These are phyloP conservation scores for Eucalyptus viminalis DNA, from an alignment of 345 rosid species.

Conservation along the genomic window DNA sequence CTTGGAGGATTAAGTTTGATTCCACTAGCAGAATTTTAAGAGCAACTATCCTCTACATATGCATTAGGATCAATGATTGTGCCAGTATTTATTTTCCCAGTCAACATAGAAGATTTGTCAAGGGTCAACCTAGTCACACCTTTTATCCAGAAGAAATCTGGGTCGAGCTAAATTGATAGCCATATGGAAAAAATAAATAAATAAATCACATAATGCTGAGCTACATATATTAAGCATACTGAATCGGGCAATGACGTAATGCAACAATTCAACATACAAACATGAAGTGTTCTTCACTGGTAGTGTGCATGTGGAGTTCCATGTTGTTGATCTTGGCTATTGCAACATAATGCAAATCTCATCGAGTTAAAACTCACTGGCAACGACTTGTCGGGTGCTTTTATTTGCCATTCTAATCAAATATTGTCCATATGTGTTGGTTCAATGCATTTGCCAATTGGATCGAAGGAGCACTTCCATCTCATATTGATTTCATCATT, in stretches of 20 bases:
- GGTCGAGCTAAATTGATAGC: background rate
- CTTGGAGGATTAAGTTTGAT: no score
- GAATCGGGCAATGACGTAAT: background rate
- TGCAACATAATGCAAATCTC: background rate
- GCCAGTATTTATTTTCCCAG: rapidly evolving
- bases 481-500: background rate
- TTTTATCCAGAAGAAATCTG: background rate
- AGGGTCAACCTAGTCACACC: background rate
- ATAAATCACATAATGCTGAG: background rate
- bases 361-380: background rate
- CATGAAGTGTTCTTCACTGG: background rate
- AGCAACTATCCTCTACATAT: rapidly evolving
- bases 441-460: background rate
- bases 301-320: background rate
- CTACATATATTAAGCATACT: background rate
- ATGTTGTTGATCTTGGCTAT: background rate
- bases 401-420: background rate
- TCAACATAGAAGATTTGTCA: background rate
- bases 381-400: background rate
- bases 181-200: background rate
- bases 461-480: background rate
- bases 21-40: rapidly evolving
- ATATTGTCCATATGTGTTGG: rapidly evolving
- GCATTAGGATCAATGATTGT: rapidly evolving
- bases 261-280: background rate